A percentile compares a stretch with the other conserved stretches of the same genome.
Conservation (phyloP, 129 eudicot genomes). For the Flaveria linearis region DNA sequence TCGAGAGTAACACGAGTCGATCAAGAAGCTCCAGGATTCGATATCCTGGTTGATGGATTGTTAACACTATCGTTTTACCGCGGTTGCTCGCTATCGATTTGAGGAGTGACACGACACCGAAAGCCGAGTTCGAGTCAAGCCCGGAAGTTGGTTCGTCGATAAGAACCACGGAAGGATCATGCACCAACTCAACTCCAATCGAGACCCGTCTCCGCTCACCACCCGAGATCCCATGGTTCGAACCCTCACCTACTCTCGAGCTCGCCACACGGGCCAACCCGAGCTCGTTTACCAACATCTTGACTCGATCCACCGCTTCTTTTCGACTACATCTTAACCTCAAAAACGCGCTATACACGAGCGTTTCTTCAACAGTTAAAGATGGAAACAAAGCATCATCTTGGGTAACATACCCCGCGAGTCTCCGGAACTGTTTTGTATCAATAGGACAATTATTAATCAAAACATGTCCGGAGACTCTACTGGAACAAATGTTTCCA, state of each 20-base stretch:
- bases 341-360: conserved; percentile 70
- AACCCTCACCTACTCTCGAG: conserved; percentile 63
- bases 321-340: conserved; percentile 55
- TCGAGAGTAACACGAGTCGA: conserved; percentile 68
- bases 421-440: conserved; percentile 44
- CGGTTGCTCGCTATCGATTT: conserved; percentile 55
- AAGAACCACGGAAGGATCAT: conserved; percentile 68
- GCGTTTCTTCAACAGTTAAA: conserved; percentile 85
- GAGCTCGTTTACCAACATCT: conserved; percentile 61
- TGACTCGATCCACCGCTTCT: conserved; percentile 52
- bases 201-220: conserved; percentile 88
- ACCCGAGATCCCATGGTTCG: conserved; percentile 80
- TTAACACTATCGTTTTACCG: conserved; percentile 68
- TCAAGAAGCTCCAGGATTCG: conserved; percentile 79
- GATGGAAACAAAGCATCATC: conserved; percentile 81
- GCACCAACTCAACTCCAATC: conserved; percentile 87
- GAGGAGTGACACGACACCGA: conserved; percentile 63
- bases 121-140: conserved; percentile 81
- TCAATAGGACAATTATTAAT: conserved; percentile 54
- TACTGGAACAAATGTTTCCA: conserved; percentile 49
- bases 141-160: conserved; percentile 96
- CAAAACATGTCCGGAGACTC: conserved; percentile 64
- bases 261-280: conserved; percentile 62
- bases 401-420: conserved; percentile 82
- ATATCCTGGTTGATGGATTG: conserved; percentile 93